phyloP scores from a whole-genome alignment of 441 rosid genomes.

The Syzygium malaccense region DNA sequence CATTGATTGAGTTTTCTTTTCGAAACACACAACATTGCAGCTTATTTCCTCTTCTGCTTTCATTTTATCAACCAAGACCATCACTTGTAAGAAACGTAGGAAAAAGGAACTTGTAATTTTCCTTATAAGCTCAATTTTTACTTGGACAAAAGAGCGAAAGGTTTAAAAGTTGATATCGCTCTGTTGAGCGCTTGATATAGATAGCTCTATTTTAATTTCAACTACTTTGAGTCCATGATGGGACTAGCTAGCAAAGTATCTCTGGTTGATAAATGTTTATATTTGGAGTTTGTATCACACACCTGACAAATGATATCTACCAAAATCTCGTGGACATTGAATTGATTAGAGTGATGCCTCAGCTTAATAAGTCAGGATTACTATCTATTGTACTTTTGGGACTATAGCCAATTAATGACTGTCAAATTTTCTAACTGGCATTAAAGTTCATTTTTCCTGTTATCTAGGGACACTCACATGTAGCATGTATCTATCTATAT shows the following conservation, averaged over 20 bases:
- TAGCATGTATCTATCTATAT: neutral
- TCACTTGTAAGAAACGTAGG: neutral
- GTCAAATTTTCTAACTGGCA: neutral
- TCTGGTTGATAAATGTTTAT: neutral
- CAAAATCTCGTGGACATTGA: neutral
- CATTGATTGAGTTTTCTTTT: neutral
- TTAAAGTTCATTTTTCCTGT: neutral
- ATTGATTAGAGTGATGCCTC: neutral
- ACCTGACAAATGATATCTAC: neutral
- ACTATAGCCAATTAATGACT: neutral
- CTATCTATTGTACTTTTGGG: neutral
- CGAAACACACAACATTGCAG: neutral
- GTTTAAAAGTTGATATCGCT: neutral
- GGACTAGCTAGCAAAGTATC: neutral
- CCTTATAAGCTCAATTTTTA: neutral
- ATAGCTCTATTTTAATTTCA: neutral
- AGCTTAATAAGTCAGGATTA: neutral
- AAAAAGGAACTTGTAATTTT: neutral
- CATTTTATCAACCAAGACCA: neutral
- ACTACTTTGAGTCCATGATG: neutral
- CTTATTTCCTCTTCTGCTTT: neutral
- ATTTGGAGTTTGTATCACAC: neutral
- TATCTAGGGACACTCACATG: neutral
- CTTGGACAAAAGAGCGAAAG: neutral
- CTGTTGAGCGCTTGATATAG: neutral